phyloP scores from a whole-genome alignment of 225 moss, liverwort and hornwort genomes.

The Antitrichia curtipendula region DNA sequence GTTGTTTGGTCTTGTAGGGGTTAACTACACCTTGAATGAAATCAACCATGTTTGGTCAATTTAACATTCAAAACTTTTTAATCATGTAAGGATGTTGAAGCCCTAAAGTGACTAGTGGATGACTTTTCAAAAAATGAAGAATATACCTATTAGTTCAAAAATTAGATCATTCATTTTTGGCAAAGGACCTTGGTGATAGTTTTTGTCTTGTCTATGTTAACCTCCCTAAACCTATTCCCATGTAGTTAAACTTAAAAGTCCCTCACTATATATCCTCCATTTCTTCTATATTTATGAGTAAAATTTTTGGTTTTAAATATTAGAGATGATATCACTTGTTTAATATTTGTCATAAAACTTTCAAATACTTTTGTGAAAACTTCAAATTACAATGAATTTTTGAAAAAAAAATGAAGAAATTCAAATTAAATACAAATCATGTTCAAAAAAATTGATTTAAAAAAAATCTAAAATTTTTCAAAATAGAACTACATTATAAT shows the following conservation, averaged over 20 bases:
- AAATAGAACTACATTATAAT: too few relatives aligned
- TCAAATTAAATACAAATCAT: not conserved
- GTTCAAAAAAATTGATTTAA: not conserved
- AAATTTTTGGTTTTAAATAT: not conserved
- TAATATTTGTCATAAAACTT: not conserved
- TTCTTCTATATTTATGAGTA: not conserved
- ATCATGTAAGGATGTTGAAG: not conserved
- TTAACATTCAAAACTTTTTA: not conserved
- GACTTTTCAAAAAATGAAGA: not conserved
- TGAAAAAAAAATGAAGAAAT: not conserved
- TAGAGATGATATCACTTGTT: not conserved
- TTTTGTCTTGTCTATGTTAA: not conserved
- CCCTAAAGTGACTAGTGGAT: fast-evolving
- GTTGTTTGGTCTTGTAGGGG: too few relatives aligned
- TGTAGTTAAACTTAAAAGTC: not conserved
- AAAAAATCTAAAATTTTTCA: not conserved
- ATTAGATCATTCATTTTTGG: not conserved
- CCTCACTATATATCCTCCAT: not conserved
- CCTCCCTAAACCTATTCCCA: not conserved
- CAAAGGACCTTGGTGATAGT: not conserved
- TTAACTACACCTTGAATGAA: not conserved
- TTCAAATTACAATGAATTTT: not conserved
- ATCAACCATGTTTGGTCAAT: not conserved
- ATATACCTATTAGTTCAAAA: not conserved
- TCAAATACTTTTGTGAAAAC: not conserved